phyloP scores from a whole-genome alignment of 257 asterid species.

The Petrea volubilis region DNA sequence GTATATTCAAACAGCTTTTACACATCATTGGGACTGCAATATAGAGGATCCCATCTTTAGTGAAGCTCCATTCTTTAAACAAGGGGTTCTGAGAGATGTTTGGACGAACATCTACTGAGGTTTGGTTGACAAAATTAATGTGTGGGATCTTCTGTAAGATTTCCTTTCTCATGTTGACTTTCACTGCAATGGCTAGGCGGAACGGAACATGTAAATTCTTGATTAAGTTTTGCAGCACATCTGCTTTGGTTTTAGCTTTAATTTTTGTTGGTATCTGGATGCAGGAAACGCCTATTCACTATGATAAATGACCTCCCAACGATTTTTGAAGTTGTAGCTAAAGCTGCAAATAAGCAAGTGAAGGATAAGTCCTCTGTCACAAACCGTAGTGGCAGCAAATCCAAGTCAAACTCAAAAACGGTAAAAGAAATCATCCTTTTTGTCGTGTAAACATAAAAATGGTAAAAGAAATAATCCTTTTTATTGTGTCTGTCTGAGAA shows the following conservation, averaged over 20 bases:
- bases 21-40: not conserved
- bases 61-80: conserved; percentile 24
- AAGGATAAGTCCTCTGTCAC: conserved; percentile 66
- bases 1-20: not conserved
- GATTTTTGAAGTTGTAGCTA: conserved; percentile 77
- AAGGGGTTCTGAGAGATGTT: conserved; percentile 23
- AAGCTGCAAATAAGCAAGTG: conserved; percentile 63
- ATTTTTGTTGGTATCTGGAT: conserved; percentile 25
- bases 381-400: conserved; percentile 56
- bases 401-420: conserved; percentile 62
- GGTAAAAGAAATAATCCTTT: conserved; percentile 29
- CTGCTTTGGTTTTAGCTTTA: conserved; percentile 15
- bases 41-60: not conserved
- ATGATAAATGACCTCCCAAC: conserved; percentile 86
- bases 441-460: conserved; percentile 39
- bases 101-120: conserved; percentile 14
- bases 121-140: conserved; percentile 13
- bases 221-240: not conserved
- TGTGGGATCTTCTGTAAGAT: conserved; percentile 8
- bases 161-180: conserved; percentile 14
- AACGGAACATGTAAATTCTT: not conserved
- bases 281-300: conserved; percentile 79
- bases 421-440: conserved; percentile 18
- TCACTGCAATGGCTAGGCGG: not conserved
- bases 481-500: not conserved